Conservation (phyloP, 2,329 filamentous ascomycete genomes). For the Neonectria coccinea region DNA sequence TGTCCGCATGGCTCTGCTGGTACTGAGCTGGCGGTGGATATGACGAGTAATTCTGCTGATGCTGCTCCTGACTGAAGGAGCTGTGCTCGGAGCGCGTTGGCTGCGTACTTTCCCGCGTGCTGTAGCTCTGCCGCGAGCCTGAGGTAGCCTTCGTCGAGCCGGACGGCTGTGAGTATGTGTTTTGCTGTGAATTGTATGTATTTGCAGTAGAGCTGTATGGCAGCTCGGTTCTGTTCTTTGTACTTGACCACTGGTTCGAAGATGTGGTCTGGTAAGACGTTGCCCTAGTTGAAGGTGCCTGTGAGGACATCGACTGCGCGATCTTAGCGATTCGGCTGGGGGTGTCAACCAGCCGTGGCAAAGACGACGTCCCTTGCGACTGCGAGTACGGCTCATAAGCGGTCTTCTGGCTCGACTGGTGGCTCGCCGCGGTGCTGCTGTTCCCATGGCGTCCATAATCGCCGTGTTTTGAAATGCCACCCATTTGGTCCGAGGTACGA, state of each 20-base stretch:
- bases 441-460: constrained; percentile 36
- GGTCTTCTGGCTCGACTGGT: constrained; percentile 36
- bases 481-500: constrained; percentile 27
- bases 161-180: constrained; percentile 33
- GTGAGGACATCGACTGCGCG: constrained; percentile 36
- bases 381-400: constrained; percentile 51
- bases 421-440: constrained; percentile 15
- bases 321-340: constrained; percentile 47
- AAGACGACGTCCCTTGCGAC: constrained; percentile 31
- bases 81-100: constrained; percentile 29
- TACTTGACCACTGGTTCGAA: constrained; percentile 44
- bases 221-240: constrained; percentile 31
- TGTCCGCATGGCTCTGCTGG: constrained; percentile 29
- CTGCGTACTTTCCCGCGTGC: constrained; percentile 33
- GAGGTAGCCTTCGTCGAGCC: constrained; percentile 27
- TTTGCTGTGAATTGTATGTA: constrained; percentile 29
- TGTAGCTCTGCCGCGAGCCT: constrained; percentile 39
- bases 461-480: constrained; percentile 34
- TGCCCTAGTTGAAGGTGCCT: constrained; percentile 34
- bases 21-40: constrained; percentile 36
- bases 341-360: constrained; percentile 5
- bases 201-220: constrained; percentile 29
- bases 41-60: constrained; percentile 25
- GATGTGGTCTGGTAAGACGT: constrained; percentile 37
- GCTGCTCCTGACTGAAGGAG: constrained; percentile 34